A percentile compares a stretch with the other conserved stretches of the same genome.
phyloP scores from a whole-genome alignment of 139 green algal genomes.

The Protoeuglena noctilucae region DNA sequence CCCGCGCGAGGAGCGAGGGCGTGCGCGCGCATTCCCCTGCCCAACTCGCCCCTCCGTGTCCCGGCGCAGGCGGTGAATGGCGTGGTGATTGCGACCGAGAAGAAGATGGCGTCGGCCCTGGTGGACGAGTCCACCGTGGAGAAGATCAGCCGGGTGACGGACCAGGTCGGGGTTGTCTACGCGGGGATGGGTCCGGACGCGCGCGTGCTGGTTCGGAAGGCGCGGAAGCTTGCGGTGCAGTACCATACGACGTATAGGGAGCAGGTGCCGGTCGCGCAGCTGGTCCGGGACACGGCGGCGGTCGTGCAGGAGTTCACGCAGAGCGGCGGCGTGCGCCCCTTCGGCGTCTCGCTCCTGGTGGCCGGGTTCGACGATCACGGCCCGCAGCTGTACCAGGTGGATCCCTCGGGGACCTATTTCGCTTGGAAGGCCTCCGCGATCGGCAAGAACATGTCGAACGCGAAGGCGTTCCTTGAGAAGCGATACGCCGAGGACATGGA shows the following conservation, averaged over 20 bases:
- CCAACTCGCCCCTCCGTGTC: background rate
- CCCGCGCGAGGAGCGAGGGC: too few relatives aligned
- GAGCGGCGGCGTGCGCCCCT: conserved; percentile 84
- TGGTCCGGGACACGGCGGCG: conserved; percentile 85
- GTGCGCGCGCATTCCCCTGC: too few relatives aligned
- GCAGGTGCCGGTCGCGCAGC: conserved; percentile 89
- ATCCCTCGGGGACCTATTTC: conserved; percentile 94
- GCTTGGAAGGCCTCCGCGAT: conserved; percentile 96
- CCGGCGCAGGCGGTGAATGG: conserved; percentile 91
- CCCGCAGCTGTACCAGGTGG: conserved; percentile 96
- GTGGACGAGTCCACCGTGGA: conserved; percentile 76
- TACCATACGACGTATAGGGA: conserved; percentile 93
- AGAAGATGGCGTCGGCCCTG: conserved; percentile 82
- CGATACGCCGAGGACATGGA: conserved; percentile 93
- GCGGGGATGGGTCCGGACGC: conserved; percentile 96
- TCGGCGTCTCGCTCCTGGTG: conserved; percentile 93
- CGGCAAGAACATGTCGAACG: conserved; percentile 96
- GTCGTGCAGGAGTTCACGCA: conserved; percentile 99
- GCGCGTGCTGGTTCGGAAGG: conserved; percentile 81
- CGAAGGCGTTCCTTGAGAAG: conserved; percentile 87
- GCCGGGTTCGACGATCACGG: conserved; percentile 86
- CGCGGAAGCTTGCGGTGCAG: conserved; percentile 56
- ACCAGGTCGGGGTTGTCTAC: conserved; percentile 91
- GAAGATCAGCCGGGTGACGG: conserved; percentile 80
- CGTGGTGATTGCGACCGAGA: conserved; percentile 97